Conservation (phyloP, 805 yeast genomes). For the Ogataea trehalophila region DNA sequence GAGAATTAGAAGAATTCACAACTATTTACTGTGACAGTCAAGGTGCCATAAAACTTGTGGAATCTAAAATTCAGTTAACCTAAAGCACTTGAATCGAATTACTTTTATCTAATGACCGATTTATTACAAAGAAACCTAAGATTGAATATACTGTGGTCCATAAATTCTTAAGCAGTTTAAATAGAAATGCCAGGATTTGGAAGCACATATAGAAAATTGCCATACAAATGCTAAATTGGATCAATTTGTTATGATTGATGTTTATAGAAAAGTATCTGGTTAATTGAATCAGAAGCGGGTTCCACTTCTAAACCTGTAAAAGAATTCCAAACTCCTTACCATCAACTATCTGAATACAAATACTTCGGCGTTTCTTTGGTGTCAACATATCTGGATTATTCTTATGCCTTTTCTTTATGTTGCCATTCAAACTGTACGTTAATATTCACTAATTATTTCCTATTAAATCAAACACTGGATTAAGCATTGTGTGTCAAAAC, state of each 20-base stretch:
- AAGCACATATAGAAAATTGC: conserved; percentile 16
- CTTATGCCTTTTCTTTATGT: too few species aligned
- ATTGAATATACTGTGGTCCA: conserved; percentile 24
- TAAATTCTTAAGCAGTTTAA: conserved; percentile 32
- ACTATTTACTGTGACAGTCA: too few species aligned
- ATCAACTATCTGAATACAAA: conserved; percentile 13
- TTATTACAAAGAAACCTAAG: too few species aligned
- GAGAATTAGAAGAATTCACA: too few species aligned
- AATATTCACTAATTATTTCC: not conserved
- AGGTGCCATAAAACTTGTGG: too few species aligned
- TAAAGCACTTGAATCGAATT: not conserved
- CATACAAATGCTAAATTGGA: conserved; percentile 21
- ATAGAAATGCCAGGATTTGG: conserved; percentile 25
- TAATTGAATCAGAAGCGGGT: conserved; percentile 29
- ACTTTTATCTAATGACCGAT: too few species aligned
- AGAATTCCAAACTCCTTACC: conserved; percentile 18
- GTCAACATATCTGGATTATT: too few species aligned
- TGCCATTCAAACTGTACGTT: too few species aligned
- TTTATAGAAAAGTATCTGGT: conserved; percentile 27
- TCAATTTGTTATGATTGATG: conserved; percentile 23
- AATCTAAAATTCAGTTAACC: not conserved
- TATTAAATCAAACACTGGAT: not conserved
- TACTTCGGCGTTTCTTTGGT: not conserved
- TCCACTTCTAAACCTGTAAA: conserved; percentile 23
- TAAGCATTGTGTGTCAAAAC: not conserved